phyloP scores from a whole-genome alignment of 2,329 filamentous ascomycete genomes.

The Hypoxylon sp. region DNA sequence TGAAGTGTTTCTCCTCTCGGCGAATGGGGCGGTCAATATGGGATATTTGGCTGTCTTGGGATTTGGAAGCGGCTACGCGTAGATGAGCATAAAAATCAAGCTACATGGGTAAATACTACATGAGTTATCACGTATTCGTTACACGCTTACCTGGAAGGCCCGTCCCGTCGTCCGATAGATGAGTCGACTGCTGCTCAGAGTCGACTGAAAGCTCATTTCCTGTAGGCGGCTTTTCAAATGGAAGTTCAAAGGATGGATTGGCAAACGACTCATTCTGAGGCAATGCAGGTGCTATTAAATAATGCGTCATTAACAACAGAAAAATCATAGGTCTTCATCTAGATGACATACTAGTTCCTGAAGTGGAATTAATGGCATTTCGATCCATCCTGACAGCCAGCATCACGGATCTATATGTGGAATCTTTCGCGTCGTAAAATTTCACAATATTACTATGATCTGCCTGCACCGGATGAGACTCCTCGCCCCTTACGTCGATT shows the following conservation, averaged over 20 bases:
- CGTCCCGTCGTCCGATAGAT: not conserved
- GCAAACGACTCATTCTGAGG: too few relatives aligned
- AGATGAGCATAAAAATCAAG: not conserved
- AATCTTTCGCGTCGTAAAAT: not conserved
- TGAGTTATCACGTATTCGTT: too few relatives aligned
- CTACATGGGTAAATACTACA: not conserved
- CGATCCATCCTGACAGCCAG: not conserved
- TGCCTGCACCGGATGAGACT: not conserved
- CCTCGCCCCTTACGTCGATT: conserved; percentile 1
- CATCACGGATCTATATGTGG: not conserved
- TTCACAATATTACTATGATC: conserved; percentile 1
- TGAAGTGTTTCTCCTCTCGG: conserved; percentile 1
- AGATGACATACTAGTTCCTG: not conserved
- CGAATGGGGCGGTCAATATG: conserved; percentile 3
- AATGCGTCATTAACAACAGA: not conserved
- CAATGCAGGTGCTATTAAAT: not conserved
- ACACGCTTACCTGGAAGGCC: not conserved
- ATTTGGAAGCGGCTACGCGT: not conserved
- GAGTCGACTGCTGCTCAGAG: not conserved
- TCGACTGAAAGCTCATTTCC: not conserved
- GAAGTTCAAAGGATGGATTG: too few relatives aligned
- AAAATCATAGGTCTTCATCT: too few relatives aligned
- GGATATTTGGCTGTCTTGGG: not conserved
- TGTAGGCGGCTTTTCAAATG: too few relatives aligned
- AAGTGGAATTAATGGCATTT: not conserved